Base-by-base conservation (phyloP, 306 rosid species). In the Lathyrus oleraceus region DNA sequence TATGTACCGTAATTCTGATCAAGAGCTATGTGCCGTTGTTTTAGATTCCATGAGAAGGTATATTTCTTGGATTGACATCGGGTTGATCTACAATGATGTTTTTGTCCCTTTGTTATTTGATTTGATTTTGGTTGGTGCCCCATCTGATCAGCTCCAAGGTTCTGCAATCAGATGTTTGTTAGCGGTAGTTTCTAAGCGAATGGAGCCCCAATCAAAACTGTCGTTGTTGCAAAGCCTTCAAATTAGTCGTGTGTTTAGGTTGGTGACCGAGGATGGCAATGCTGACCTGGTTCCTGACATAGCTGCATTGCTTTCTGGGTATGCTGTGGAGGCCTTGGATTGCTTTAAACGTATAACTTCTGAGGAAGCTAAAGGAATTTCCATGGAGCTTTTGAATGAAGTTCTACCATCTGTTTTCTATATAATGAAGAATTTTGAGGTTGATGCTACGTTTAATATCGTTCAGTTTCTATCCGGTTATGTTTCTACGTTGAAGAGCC, bases 51-150 rank as follows among this genome's bases (percentile, higher is more conserved):
- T 89, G 89, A 85, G 86, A 77, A 87, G 95, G 81, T 89, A 78
- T 81, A 85, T 89, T 67, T 86, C 96, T 54, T 94, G 99, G 99
- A 94, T 94, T 19, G 99, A 94, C 71, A 94, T 94, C 13, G 84
- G 95, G 47, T 83, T 94, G 68, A 82, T 94, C 44, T 97, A 76
- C 61, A 94, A 94, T 78, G 99, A 94, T 67, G 81, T 72, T 5
- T 88, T 94, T 73, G 71, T 89, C 67, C 96, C 97, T 0, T 63
- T 91, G 70, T 77, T 94, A 73, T 94, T 94, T 82, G 96, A 94
- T 71, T 79, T 91, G 83, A 74, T 89, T 70, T 80, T 94, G 86
- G 89, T 65, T 75, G 87, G 80, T 77, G 78, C 85, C 51, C 64
- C 88, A 49, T 84, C 87, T 1, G 96, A 87, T 63, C 90, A 81